Conservation (phyloP, 2,329 filamentous ascomycete genomes). For the Blumeriella jaapii region DNA sequence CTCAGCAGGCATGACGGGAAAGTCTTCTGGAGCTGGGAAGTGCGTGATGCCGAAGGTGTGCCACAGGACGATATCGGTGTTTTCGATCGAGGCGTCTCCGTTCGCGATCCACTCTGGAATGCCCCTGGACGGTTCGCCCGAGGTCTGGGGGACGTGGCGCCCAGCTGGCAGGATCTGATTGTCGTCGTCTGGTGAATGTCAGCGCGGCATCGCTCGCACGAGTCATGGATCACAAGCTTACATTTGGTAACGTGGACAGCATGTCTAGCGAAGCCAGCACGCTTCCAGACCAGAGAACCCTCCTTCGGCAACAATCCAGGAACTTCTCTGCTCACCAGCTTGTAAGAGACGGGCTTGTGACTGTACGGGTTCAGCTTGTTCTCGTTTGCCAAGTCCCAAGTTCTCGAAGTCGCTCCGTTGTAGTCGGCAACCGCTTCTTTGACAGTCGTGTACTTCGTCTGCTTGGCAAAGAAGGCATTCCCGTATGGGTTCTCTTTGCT, state of each 20-base stretch:
- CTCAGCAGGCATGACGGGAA: conserved; percentile 82
- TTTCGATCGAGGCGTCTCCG: conserved; percentile 55
- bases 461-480: conserved; percentile 80
- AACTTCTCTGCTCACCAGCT: conserved; percentile 79
- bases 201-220: neutral
- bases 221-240: conserved; percentile 42
- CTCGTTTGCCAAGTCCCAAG: conserved; percentile 85
- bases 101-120: conserved; percentile 41
- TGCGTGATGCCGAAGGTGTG: conserved; percentile 88
- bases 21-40: conserved; percentile 83
- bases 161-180: conserved; percentile 49
- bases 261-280: conserved; percentile 46
- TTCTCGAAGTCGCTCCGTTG: conserved; percentile 63
- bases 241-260: conserved; percentile 57
- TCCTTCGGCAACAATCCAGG: conserved; percentile 69
- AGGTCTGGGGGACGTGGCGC: conserved; percentile 48
- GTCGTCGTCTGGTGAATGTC: conserved; percentile 36
- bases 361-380: conserved; percentile 77
- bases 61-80: conserved; percentile 84
- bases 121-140: conserved; percentile 33
- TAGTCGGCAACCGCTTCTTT: conserved; percentile 66
- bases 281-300: conserved; percentile 59
- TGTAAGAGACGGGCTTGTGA: conserved; percentile 76
- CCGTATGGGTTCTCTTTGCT: conserved; percentile 77
- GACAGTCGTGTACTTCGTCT: conserved; percentile 66